Conservation (phyloP, 2,329 filamentous ascomycete species). For the Tympanopsis confertula region DNA sequence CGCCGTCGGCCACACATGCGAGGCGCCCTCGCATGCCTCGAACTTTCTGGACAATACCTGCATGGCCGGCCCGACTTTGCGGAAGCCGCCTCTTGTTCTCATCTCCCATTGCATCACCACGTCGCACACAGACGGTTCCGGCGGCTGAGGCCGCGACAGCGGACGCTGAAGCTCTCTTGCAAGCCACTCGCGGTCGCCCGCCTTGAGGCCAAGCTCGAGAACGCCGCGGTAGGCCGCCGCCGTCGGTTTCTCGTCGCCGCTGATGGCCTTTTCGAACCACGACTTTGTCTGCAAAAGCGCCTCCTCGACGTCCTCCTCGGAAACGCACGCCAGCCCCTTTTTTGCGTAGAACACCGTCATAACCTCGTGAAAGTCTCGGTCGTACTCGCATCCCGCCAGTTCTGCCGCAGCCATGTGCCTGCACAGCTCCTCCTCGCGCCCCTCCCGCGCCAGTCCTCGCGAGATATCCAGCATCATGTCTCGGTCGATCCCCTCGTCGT, state of each 20-base stretch:
- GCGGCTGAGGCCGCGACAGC: conserved; percentile 31
- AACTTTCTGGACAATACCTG: no score
- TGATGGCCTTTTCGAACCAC: conserved; percentile 52
- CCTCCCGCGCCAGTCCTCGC: conserved; percentile 49
- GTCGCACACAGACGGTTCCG: no score
- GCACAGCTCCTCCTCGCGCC: conserved; percentile 43
- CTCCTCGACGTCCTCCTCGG: conserved; percentile 43
- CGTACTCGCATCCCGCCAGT: conserved; percentile 29
- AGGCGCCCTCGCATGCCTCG: conserved; percentile 17
- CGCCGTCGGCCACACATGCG: conserved; percentile 3
- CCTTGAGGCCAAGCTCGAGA: conserved; percentile 49
- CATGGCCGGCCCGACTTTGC: no score
- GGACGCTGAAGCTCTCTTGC: conserved; percentile 46
- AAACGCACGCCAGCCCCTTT: no score
- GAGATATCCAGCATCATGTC: conserved; percentile 29
- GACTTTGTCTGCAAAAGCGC: no score
- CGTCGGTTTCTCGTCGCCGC: conserved; percentile 24
- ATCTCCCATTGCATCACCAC: no score
- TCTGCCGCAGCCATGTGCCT: conserved; percentile 40
- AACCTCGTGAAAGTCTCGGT: conserved; percentile 32
- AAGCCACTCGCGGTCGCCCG: conserved; percentile 44
- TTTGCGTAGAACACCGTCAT: conserved; percentile 53
- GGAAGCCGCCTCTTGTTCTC: no score
- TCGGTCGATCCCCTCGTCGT: conserved; percentile 13
- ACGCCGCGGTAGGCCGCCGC: conserved; percentile 36